Evolutionary conservation across 345 rosid species (phyloP), one percentile per base, ranked within the genome.

Genomic region (Alliaria petiolata): DNA sequence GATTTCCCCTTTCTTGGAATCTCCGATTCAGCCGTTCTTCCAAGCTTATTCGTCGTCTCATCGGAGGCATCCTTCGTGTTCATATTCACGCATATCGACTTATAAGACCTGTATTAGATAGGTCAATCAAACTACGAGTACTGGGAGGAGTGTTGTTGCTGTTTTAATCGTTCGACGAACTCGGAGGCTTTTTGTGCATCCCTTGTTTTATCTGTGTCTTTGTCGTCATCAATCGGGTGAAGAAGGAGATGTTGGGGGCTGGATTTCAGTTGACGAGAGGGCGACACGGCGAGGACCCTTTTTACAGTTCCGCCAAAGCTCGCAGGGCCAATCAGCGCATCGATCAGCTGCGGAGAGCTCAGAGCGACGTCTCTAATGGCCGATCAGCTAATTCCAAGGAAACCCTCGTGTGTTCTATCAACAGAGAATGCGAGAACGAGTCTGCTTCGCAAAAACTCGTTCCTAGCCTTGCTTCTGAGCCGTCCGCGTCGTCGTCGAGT

Each of bases 181-280:
- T 38, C 59, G 26, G 38, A 46, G 60, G 6, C 16, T 40, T 14
- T n/a, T 25, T 17, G 26, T 20, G 20, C 25, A 14, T 45, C 39
- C 28, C 6, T 40, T 25, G 14, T 13, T 70, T 34, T 12, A n/a
- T 33, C 20, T 51, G 25, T 38, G 10, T 11, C 10, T 53, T 38
- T 16, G 22, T 39, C 40, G 38, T 47, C 20, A 11, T 40, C 8
- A 22, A n/a, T 43, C 20, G 28, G 31, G 25, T 22, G 50, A 55
- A 26, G 15, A 51, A 40, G 59, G 65, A 72, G 35, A 88, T 88
- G 91, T 77, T 82, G 31, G 84, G 89, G 14, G 30, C 84, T 4
- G 89, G 86, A 62, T 72, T 82, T 78, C 81, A 81, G 79, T 80
- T 83, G 33, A 73, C 69, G 60, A 40, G 87, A 20, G 78, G 76